Percentiles rank a stretch among this genome's conserved stretches.
phyloP scores from a whole-genome alignment of 2,329 filamentous ascomycete species.

The Cadophora sp. region DNA sequence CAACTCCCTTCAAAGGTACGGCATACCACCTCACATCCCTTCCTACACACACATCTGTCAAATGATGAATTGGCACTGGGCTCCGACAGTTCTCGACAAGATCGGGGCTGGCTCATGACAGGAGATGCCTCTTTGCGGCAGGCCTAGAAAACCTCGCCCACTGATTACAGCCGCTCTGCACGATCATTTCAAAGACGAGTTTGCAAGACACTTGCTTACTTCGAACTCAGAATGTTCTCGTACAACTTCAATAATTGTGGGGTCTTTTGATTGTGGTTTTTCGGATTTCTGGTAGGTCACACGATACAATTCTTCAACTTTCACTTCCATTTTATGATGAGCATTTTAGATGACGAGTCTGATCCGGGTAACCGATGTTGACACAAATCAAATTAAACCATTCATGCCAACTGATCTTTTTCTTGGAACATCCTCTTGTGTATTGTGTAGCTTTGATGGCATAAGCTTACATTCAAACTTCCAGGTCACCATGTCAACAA shows the following conservation, averaged over 20 bases:
- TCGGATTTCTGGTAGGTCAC: constrained; percentile 29
- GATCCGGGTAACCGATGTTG: constrained; percentile 77
- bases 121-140: constrained; percentile 91
- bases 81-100: constrained; percentile 69
- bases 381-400: constrained; percentile 71
- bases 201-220: constrained; percentile 10
- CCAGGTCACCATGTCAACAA: neutral
- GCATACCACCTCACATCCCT: neutral
- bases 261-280: neutral
- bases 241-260: neutral
- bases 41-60: constrained; percentile 31
- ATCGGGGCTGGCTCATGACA: constrained; percentile 65
- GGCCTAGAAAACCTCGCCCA: constrained; percentile 99
- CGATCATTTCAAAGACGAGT: neutral
- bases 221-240: constrained; percentile 17
- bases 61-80: constrained; percentile 97
- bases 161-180: constrained; percentile 63
- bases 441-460: constrained; percentile 16
- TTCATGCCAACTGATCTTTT: constrained; percentile 69
- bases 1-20: constrained; percentile 31
- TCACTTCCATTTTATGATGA: constrained; percentile 51
- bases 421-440: constrained; percentile 36
- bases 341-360: constrained; percentile 78
- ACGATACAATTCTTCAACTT: constrained; percentile 21
- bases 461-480: constrained; percentile 29